Base-by-base conservation (phyloP, 805 yeast genomes). In the Groenewaldozyma salmanticensis region DNA sequence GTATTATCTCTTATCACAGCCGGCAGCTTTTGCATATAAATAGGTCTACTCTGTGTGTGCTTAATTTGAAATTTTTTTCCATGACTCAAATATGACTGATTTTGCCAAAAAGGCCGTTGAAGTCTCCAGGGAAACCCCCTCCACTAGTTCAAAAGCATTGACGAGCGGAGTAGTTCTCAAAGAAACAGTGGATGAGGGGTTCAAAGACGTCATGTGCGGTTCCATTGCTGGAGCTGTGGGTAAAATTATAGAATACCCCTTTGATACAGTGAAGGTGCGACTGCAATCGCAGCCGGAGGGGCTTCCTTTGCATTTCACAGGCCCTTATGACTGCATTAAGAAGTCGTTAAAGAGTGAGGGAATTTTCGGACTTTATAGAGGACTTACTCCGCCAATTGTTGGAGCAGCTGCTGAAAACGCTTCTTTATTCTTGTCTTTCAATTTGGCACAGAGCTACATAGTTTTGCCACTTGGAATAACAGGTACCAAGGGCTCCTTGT, bases 401-500 rank as follows among this genome's bases (percentile, higher is more conserved):
- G 96, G 96, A 1, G 95, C 96, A 0, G 81, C 94, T n/a, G 67
- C 84, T 37, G 97, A 90, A 58, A 81, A 79, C 41, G 87, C 95
- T 3, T 76, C 81, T 2, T 63, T 90, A 5, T 90, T 90, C 55
- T 70, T 81, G 40, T 46, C 60, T 4, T 48, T 58, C 31, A 46
- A 50, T 18, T 31, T 43, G 19, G 35, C 42, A 7, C 43, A 41
- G 35, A 31, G 29, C 5, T 24, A 21, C 11, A 16, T 21, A 33
- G 7, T 22, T 6, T 18, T 11, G 13, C 16, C 13, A 13, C n/a
- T 21, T n/a, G 38, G 21, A 15, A 24, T 16, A 9, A 11, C 24
- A 7, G 27, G 34, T 9, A 15, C 15, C 11, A 17, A 4, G 60
- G 60, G 69, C 27, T 68, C 79, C 16, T 61, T 84, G 31, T 44